Base-by-base conservation (phyloP, 1,284 basidiomycete genomes). In the Leccinum variabile region DNA sequence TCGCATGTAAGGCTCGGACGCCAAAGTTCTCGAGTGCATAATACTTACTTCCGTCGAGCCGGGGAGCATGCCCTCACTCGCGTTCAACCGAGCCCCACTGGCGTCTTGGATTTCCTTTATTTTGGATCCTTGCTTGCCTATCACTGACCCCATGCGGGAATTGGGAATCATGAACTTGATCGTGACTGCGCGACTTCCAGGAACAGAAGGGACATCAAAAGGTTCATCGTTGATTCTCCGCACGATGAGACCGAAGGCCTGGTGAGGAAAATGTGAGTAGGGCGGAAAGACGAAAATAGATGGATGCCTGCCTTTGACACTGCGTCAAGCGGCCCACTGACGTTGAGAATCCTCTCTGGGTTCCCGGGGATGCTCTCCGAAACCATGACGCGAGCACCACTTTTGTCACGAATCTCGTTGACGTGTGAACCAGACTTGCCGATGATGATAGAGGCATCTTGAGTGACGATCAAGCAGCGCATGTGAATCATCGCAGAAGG, bases 41-140 rank as follows among this genome's bases (percentile, higher is more conserved):
- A 69, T 61, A 57, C 71, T 64, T 72, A 94, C 93, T 88, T 99
- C 97, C 13, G 97, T 99, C n/a, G 95, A 97, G 13, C 95, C 95
- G 3, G 97, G 97, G 32, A 99, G 85, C 95, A 99, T 97, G 52
- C 95, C 92, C 77, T 99, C 97, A 69, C 92, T 95, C 7, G 97
- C 97, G 72, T 98, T 98, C 65, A 99, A 80, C 64, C 95, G 83
- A 8, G 97, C 97, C 41, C 97, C 97, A 67, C 93, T 96, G 13
- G 97, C 97, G 73, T 99, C 97, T 76, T 99, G 97, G 70, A 99
- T 99, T 80, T 99, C 97, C 81, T 98, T 99, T 78, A 99, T 99
- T 79, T 99, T 99, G 59, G 90, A 90, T 30, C 97, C 97, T 67
- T 91, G 92, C 77, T 97, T 98, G 65, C 97, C 97, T 71, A 99